Percentiles rank a stretch among this genome's conserved stretches.
phyloP scores from a whole-genome alignment of 192 early-diverging fungal species.

The Backusella tarrabulga region DNA sequence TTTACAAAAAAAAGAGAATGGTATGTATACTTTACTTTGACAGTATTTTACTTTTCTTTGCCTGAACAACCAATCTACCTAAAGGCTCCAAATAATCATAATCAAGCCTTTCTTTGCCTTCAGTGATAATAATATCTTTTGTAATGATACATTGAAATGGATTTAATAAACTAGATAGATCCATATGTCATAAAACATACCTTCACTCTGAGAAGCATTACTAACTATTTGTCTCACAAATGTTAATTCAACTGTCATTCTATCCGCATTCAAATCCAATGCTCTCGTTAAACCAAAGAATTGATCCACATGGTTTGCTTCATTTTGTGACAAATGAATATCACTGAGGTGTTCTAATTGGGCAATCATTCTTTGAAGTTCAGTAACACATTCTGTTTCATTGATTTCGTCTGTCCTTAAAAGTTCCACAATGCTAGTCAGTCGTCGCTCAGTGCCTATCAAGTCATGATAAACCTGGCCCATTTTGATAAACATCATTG shows the following conservation, averaged over 20 bases:
- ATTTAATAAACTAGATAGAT: not conserved
- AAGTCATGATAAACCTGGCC: conserved; percentile 78
- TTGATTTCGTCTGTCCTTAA: conserved; percentile 78
- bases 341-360: conserved; percentile 70
- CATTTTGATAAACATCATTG: conserved; percentile 68
- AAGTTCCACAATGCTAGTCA: conserved; percentile 72
- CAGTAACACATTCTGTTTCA: conserved; percentile 62
- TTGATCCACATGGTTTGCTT: conserved; percentile 50
- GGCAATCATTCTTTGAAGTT: conserved; percentile 65
- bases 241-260: conserved; percentile 56
- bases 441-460: conserved; percentile 72
- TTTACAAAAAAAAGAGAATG: no score
- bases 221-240: conserved; percentile 42
- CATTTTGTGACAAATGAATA: conserved; percentile 49
- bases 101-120: conserved; percentile 42
- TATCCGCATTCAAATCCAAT: conserved; percentile 68
- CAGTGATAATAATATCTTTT: conserved; percentile 38
- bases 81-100: conserved; percentile 49
- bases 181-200: conserved; percentile 8
- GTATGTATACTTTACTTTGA: conserved; percentile 40
- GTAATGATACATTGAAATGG: not conserved
- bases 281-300: conserved; percentile 48
- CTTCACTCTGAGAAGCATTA: conserved; percentile 36
- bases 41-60: conserved; percentile 54
- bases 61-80: conserved; percentile 37